Conservation (phyloP, 306 rosid species). For the Alnus glutinosa region DNA sequence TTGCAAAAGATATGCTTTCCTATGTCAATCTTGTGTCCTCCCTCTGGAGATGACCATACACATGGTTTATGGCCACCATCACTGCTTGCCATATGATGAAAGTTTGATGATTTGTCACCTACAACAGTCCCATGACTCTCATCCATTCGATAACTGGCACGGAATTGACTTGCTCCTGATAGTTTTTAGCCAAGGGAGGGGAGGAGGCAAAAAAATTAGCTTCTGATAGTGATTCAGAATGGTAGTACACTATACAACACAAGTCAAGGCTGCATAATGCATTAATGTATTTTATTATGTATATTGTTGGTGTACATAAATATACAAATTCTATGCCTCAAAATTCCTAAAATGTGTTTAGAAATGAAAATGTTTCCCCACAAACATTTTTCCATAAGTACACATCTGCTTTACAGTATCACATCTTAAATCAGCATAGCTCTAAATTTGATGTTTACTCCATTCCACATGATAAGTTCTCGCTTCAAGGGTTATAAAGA, state of each 20-base stretch:
- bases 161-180: slow-evolving; percentile 55
- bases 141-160: slow-evolving; percentile 55
- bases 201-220: neutral
- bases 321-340: neutral
- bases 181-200: slow-evolving; percentile 11
- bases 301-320: neutral
- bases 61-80: slow-evolving; percentile 40
- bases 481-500: slow-evolving; percentile 1
- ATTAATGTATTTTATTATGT: neutral
- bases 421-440: neutral
- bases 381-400: neutral
- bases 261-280: neutral
- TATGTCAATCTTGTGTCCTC: slow-evolving; percentile 54
- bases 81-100: slow-evolving; percentile 24
- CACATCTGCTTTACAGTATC: slow-evolving; percentile 1
- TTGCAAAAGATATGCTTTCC: slow-evolving; percentile 92
- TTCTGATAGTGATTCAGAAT: neutral
- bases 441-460: neutral
- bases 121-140: slow-evolving; percentile 37
- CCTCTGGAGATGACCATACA: slow-evolving; percentile 68
- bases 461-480: slow-evolving; percentile 9
- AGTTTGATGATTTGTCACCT: slow-evolving; percentile 29
- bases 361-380: neutral
- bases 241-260: neutral
- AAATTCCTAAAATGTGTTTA: neutral